Evolutionary conservation across 441 rosid species (phyloP), one percentile per base, ranked within the genome.

Genomic region (Erodium trifolium): DNA sequence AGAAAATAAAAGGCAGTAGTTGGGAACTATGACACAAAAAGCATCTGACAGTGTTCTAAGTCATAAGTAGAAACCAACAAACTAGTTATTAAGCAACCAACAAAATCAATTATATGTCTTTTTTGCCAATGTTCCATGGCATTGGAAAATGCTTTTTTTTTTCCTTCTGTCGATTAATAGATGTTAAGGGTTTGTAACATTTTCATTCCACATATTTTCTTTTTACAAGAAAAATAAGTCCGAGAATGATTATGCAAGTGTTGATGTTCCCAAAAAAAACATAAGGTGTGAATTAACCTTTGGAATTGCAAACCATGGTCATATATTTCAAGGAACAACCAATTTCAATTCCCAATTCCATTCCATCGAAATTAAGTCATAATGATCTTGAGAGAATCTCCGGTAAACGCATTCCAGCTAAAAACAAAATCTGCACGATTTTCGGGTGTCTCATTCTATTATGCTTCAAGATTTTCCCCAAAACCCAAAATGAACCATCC

Each of bases 401-500:
- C 5, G 14, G 18, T 9, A 39, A 5, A 57, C 29, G 7, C 2
- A 57, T 13, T 7, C 13, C 51, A 9, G 11, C 16, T 57, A 9
- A 31, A 19, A 62, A 31, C 0, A 23, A 63, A 27, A 41, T 49
- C 60, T 7, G 55, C 70, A 67, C 6, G 67, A 59, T 64, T 66
- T 57, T 60, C 49, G n/a, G 63, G 43, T 16, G 17, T 6, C 12
- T 3, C 11, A 29, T n/a, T 35, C 41, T 59, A 23, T 49, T 12
- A 55, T 55, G 11, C 65, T n/a, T 29, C 34, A 55, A 73, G 16
- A 57, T 49, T 62, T 65, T 71, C 45, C 59, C n/a, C 43, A 7
- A 66, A 47, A 47, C 27, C 45, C 29, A 47, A 68, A 71, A 66
- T 65, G 66, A 73, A 67, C 55, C 63, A 13, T 51, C 69, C 31